Evolutionary conservation across 2,329 filamentous ascomycete genomes (phyloP), one percentile per base, ranked within the genome.

Genomic region (Hansfordia pulvinata): DNA sequence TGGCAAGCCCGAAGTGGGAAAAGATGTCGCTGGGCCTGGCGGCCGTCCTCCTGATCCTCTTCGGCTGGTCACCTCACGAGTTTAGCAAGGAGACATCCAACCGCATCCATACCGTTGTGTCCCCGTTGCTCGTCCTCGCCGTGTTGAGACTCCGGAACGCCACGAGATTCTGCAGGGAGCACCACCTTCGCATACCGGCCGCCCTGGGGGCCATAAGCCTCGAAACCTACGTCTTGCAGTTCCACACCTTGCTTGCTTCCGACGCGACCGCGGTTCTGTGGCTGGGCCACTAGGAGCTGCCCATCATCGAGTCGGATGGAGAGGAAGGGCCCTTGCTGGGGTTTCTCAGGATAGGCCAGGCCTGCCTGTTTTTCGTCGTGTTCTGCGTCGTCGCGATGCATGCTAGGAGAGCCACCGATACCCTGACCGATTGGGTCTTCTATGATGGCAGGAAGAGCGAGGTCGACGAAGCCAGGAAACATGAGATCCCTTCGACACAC

Each of bases 211-310:
- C 53, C 5, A 62, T 60, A 31, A 68, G 68, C 0, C 56, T 74
- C 2, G 72, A 76, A 44, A 62, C 67, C 1, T 73, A 68, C 35
- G 54, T 71, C 5, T 49, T 77, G 19, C 68, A 75, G 35, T 64
- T 64, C 40, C 73, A 78, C 41, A 54, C 74, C 28, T 72, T 67
- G 60, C 58, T 76, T 7, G 68, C 67, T n/a, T n/a, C n/a, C n/a
- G n/a, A n/a, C n/a, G n/a, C n/a, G n/a, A n/a, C n/a, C n/a, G n/a
- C n/a, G n/a, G n/a, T n/a, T n/a, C n/a, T n/a, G n/a, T n/a, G n/a
- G n/a, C n/a, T n/a, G n/a, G n/a, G n/a, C n/a, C n/a, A n/a, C n/a
- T n/a, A n/a, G n/a, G n/a, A n/a, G n/a, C n/a, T n/a, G n/a, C n/a
- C n/a, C n/a, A n/a, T n/a, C n/a, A n/a, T n/a, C n/a, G n/a, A n/a